phyloP scores from a whole-genome alignment of 1,139 yeast genomes.

The Eremothecium sinecaudum region DNA sequence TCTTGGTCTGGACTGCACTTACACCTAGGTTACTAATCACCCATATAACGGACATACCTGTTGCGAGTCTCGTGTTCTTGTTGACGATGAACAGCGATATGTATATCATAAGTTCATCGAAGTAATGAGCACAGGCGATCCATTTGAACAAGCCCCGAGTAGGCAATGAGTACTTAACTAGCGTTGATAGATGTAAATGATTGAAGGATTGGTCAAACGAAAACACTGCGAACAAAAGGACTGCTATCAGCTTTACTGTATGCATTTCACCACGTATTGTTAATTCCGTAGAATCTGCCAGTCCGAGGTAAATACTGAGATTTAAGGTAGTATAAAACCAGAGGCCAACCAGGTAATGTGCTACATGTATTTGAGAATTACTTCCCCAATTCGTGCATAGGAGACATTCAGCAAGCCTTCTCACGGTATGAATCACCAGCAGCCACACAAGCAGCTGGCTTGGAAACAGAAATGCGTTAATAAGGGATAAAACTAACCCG shows the following conservation, averaged over 20 bases:
- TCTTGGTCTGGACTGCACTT: slow-evolving; percentile 52
- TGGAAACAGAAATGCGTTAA: slow-evolving; percentile 10
- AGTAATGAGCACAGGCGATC: slow-evolving; percentile 70
- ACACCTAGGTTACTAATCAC: slow-evolving; percentile 51
- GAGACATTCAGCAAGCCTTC: slow-evolving; percentile 57
- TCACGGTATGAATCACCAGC: slow-evolving; percentile 46
- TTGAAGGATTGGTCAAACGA: slow-evolving; percentile 49
- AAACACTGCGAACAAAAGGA: slow-evolving; percentile 35
- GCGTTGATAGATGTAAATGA: slow-evolving; percentile 51
- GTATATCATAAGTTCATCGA: slow-evolving; percentile 65
- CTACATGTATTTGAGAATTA: slow-evolving; percentile 54
- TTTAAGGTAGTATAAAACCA: slow-evolving; percentile 47
- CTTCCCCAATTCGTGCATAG: slow-evolving; percentile 41
- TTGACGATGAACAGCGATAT: slow-evolving; percentile 31
- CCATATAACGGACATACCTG: slow-evolving; percentile 35
- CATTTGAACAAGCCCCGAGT: slow-evolving; percentile 40
- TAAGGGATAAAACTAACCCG: slow-evolving; percentile 16
- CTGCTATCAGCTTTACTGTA: slow-evolving; percentile 12
- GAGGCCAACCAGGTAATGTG: slow-evolving; percentile 70
- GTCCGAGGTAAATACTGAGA: slow-evolving; percentile 27
- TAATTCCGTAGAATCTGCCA: slow-evolving; percentile 3
- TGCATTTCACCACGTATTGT: slow-evolving; percentile 14
- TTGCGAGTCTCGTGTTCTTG: slow-evolving; percentile 16
- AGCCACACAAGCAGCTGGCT: slow-evolving; percentile 28
- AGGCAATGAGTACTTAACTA: slow-evolving; percentile 65